Base-by-base conservation (phyloP, 345 rosid species). In the Bruguiera gymnorhiza region DNA sequence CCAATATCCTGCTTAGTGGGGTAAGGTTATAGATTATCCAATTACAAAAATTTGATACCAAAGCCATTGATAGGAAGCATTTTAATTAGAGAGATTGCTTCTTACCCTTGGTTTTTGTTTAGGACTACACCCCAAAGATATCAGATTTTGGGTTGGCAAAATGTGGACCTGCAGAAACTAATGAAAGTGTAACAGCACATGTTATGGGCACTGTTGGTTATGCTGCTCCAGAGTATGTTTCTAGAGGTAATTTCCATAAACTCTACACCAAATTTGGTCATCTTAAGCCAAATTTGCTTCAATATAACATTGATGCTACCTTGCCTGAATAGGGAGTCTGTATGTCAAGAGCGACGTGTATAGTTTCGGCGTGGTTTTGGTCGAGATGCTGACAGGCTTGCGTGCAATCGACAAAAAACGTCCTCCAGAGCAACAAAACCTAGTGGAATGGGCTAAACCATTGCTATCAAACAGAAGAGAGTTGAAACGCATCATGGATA, bases 321-420 rank as follows among this genome's bases (percentile, higher is more conserved):
- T 56, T 23, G 60, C 11, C 29, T 23, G 29, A 56, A 23, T 56
- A 56, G 60, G 60, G 60, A 56, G 24, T 15, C 23, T 56, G 60
- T 56, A 56, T 10, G 60, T 56, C 5, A 56, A 56, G 60, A 56
- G 60, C 30, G 60, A 56, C 16, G 60, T 56, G 29, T 56, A 56
- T 56, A 56, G 60, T 27, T 56, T 56, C 6, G 60, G 60, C 16
- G 60, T 56, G 24, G 60, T 56, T 56, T 56, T 56, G 60, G 60
- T 56, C 6, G 60, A 56, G 60, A 56, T 56, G 60, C 29, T 56
- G 30, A 56, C 60, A 56, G 60, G 60, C 29, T 15, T 56, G 16
- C 60, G 60, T 24, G 60, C 30, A 8, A 56, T 24, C 6, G 60
- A 56, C 60, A 56, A 56, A 23, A 56, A 23, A 5, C 60, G 60